Conservation (phyloP, 2,329 filamentous ascomycete genomes). For the Colletotrichum neosansevieriae region DNA sequence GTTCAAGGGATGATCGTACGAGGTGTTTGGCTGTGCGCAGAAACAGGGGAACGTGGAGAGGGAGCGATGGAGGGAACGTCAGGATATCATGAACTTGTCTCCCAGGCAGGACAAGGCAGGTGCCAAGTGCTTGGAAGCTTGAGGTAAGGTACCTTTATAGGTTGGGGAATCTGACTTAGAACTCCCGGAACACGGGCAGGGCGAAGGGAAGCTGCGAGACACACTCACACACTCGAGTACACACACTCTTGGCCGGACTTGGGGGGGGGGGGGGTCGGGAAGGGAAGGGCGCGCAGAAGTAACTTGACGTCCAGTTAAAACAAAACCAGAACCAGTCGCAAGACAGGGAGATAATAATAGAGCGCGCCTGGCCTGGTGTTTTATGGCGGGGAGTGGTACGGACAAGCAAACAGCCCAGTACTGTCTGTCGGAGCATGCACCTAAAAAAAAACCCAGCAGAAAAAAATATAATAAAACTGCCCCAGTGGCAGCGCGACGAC, state of each 20-base stretch:
- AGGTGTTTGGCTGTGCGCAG: conserved; percentile 23
- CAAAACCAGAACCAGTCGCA: conserved; percentile 5
- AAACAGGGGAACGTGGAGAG: conserved; percentile 20
- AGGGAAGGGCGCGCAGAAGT: conserved; percentile 22
- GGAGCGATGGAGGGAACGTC: conserved; percentile 11
- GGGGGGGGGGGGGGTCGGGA: conserved; percentile 1
- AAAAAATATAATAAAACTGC: background rate
- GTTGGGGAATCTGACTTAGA: conserved; percentile 1
- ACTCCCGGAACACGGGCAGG: conserved; percentile 16
- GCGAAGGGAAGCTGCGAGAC: conserved; percentile 38
- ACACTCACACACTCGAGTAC: conserved; percentile 10
- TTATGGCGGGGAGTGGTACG: conserved; percentile 26
- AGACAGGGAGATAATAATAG: conserved; percentile 31
- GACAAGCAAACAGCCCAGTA: conserved; percentile 2
- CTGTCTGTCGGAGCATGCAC: background rate
- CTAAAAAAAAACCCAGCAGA: conserved; percentile 5
- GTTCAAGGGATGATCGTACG: conserved; percentile 32
- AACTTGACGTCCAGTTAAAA: background rate
- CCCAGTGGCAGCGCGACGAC: conserved; percentile 1
- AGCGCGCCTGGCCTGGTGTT: conserved; percentile 17
- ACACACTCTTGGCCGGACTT: conserved; percentile 15
- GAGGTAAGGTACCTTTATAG: conserved; percentile 9
- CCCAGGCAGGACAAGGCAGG: conserved; percentile 13
- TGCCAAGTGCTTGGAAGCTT: conserved; percentile 36
- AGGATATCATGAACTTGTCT: conserved; percentile 32